Evolutionary conservation across 805 yeast genomes (phyloP).

Genomic region (Candida nitratophila): DNA sequence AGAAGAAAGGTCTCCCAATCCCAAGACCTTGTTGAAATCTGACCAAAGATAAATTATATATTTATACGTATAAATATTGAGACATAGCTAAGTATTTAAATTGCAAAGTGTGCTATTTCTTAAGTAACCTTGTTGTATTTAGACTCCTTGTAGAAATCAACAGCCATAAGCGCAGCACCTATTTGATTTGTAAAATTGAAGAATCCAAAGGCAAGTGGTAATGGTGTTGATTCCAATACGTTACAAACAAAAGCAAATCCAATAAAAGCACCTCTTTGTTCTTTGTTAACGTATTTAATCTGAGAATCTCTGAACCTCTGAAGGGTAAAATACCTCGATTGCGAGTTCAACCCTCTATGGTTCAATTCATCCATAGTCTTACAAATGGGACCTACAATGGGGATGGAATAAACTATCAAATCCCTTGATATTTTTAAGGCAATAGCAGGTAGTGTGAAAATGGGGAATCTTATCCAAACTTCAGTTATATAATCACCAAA

Average conservation of each 20-base stretch:
- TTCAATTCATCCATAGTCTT: constrained; percentile 13
- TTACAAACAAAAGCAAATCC: constrained; percentile 49
- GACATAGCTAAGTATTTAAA: not conserved
- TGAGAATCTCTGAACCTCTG: constrained; percentile 20
- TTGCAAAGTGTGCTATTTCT: not conserved
- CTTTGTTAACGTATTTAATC: constrained; percentile 17
- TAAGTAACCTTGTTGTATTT: constrained; percentile 4
- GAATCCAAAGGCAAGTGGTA: constrained; percentile 42
- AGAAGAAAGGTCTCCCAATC: not conserved
- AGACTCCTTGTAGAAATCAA: constrained; percentile 17
- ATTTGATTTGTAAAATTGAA: constrained; percentile 54
- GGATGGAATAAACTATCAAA: constrained; percentile 12
- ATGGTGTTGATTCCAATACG: constrained; percentile 38
- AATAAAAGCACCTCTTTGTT: constrained; percentile 31
- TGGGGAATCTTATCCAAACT: constrained; percentile 11
- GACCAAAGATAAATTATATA: no score
- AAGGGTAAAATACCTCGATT: constrained; percentile 16
- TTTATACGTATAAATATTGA: no score
- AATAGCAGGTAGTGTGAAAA: constrained; percentile 2
- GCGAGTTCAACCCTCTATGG: constrained; percentile 10
- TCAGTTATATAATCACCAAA: constrained; percentile 16
- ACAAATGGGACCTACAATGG: constrained; percentile 17
- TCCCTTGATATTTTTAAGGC: constrained; percentile 1
- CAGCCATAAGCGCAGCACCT: constrained; percentile 61
- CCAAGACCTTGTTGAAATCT: not conserved